These are phyloP conservation scores for Cyphellophora europaea DNA, from an alignment of 2,329 filamentous ascomycete species.

Conservation along the genomic window DNA sequence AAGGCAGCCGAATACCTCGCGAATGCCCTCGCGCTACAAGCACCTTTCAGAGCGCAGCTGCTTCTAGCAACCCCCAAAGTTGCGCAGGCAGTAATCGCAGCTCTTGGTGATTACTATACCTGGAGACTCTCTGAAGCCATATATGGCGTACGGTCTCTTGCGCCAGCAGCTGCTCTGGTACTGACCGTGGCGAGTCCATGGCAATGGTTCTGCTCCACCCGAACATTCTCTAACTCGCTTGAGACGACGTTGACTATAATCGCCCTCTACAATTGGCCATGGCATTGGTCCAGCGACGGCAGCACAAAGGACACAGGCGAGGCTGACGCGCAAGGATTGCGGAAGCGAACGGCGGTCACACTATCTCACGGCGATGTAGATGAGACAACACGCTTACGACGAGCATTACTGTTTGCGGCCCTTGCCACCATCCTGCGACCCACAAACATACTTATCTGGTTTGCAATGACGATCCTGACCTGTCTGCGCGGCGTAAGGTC, in stretches of 20 bases:
- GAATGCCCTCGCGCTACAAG: constrained; percentile 43
- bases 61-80: constrained; percentile 65
- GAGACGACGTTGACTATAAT: constrained; percentile 79
- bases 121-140: constrained; percentile 70
- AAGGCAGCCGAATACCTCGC: constrained; percentile 50
- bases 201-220: constrained; percentile 92
- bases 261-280: constrained; percentile 79
- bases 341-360: constrained; percentile 4
- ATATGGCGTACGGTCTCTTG: constrained; percentile 57
- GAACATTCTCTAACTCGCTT: constrained; percentile 88
- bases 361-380: constrained; percentile 5
- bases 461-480: constrained; percentile 42
- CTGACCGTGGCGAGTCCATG: constrained; percentile 72
- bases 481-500: constrained; percentile 3
- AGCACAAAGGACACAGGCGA: constrained; percentile 2
- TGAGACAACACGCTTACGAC: constrained; percentile 32
- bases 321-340: constrained; percentile 11
- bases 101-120: constrained; percentile 73
- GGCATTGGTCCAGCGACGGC: constrained; percentile 51
- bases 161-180: constrained; percentile 61
- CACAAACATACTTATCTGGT: constrained; percentile 83
- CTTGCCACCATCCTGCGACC: constrained; percentile 78
- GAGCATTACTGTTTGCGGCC: constrained; percentile 66
- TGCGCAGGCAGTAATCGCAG: constrained; percentile 68
- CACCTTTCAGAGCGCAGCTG: constrained; percentile 52